Percentiles rank a stretch among this genome's conserved stretches.
Conservation (phyloP, 768 basidiomycete species). For the Mycena galericulata region DNA sequence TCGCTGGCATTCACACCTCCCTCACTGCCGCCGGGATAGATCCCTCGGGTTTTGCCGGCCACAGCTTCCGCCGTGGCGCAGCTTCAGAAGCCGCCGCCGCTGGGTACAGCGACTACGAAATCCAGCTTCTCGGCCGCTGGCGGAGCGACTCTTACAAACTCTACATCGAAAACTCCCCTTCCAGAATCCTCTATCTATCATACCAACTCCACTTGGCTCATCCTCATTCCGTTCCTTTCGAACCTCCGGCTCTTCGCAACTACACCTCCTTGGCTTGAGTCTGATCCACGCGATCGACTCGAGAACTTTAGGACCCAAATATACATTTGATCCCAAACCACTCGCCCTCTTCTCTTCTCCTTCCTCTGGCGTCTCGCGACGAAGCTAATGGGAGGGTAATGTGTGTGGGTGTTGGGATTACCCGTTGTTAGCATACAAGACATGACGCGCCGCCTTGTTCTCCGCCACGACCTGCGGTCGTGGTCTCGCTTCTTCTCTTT, state of each 20-base stretch:
- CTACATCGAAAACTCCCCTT: conserved; percentile 44
- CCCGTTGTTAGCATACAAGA: too few relatives aligned
- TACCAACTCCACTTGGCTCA: conserved; percentile 42
- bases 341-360: background rate
- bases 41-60: background rate
- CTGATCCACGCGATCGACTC: background rate
- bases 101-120: background rate
- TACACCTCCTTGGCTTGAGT: conserved; percentile 9
- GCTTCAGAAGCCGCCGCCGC: background rate
- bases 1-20: background rate
- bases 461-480: too few relatives aligned
- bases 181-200: conserved; percentile 44
- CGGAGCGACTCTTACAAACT: conserved; percentile 44
- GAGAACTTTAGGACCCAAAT: background rate
- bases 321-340: background rate
- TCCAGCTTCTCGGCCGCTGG: conserved; percentile 2
- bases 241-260: conserved; percentile 5
- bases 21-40: background rate
- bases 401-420: too few relatives aligned
- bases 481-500: too few relatives aligned
- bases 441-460: too few relatives aligned
- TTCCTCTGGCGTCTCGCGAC: background rate
- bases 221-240: conserved; percentile 15
- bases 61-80: background rate
- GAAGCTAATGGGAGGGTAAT: too few relatives aligned